Evolutionary conservation across 768 basidiomycete genomes (phyloP).

Genomic region (Phallus indusiatus): DNA sequence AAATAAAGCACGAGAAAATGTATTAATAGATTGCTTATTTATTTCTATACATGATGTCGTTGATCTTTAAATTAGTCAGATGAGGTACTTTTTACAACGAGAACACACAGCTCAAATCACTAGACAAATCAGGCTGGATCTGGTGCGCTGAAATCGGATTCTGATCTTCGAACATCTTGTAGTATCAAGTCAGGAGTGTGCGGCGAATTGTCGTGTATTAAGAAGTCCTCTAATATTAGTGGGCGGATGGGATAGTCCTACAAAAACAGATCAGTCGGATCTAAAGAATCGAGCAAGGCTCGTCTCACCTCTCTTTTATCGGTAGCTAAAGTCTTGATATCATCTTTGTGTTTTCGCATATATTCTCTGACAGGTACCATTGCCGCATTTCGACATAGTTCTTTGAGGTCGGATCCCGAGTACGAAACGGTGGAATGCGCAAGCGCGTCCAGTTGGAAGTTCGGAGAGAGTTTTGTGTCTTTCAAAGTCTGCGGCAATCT

Average conservation of each 20-base stretch:
- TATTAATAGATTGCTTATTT: too few species aligned
- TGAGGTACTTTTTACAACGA: background rate
- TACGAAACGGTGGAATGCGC: constrained; percentile 62
- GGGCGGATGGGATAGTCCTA: constrained; percentile 77
- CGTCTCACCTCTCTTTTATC: constrained; percentile 8
- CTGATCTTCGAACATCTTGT: background rate
- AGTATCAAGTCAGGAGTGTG: background rate
- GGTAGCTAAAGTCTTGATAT: constrained; percentile 6
- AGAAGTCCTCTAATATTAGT: constrained; percentile 62
- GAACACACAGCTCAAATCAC: background rate
- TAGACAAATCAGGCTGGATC: background rate
- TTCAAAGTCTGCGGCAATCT: constrained; percentile 65
- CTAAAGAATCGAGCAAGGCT: constrained; percentile 37
- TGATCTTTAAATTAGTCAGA: background rate
- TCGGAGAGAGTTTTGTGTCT: constrained; percentile 56
- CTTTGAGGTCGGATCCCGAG: constrained; percentile 87
- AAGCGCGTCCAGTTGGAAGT: constrained; percentile 52
- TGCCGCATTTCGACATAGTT: constrained; percentile 87
- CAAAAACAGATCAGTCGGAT: constrained; percentile 22
- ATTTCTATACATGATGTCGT: too few species aligned
- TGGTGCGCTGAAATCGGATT: background rate
- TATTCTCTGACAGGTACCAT: constrained; percentile 88
- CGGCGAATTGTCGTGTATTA: constrained; percentile 12
- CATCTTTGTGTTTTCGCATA: constrained; percentile 35
- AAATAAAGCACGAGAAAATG: too few species aligned